Evolutionary conservation across 192 early-diverging fungal genomes (phyloP), one percentile per base, ranked within the genome.

Genomic region (Helicostylum pulchrum): DNA sequence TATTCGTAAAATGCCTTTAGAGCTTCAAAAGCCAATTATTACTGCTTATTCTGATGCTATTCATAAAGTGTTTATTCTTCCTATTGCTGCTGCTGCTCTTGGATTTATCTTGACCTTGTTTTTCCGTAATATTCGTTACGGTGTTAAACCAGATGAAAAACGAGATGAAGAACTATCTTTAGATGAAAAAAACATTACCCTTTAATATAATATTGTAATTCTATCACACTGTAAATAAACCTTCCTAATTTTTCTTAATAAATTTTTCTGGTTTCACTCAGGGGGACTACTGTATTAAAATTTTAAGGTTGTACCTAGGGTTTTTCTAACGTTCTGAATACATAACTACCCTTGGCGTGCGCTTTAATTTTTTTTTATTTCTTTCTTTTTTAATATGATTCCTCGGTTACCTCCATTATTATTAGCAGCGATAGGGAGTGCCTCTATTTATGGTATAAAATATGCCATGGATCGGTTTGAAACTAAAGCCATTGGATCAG

Each of bases 51-150:
- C 58, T 11, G 12, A 20, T 12, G 56, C 59, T 26, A 12, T 72
- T 12, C 70, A 72, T 52, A 61, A 54, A 7, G 53, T 66, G 1
- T 72, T 72, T 26, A 14, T 72, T 26, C 57, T 66, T 55, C 43
- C 64, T 10, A 61, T 72, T 30, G 63, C 9, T 14, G 39, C 55
- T n/a, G 59, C 70, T 55, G 52, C 19, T 30, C 7, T 61, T 19
- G 70, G 57, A 9, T 49, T 72, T 4, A 39, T 72, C 1, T 44
- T 62, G 6, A 66, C 70, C 0, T 39, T 72, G 8, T 72, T 72
- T 32, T 61, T 66, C 32, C 61, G 49, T 20, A 68, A 62, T 21
- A 19, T 50, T n/a, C 10, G 43, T 6, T 68, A 60, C 15, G 66
- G 66, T 59, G 57, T 7, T 26, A 39, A 39, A 39, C 7, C 7